phyloP scores from a whole-genome alignment of 176 grass and related monocot genomes.

The Carex cristatella region DNA sequence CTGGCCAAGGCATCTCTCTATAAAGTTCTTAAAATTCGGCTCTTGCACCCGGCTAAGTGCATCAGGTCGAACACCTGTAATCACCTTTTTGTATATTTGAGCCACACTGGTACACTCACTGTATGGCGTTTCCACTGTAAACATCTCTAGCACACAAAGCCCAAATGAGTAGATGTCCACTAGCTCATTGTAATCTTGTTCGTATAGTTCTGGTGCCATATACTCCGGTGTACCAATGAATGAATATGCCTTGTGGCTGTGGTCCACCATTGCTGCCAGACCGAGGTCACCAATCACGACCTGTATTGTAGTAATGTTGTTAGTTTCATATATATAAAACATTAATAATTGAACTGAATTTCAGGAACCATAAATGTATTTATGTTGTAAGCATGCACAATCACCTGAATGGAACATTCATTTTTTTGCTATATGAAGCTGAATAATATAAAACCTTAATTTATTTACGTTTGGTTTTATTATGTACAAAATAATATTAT shows the following conservation, averaged over 20 bases:
- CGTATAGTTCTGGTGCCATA: slow-evolving; percentile 93
- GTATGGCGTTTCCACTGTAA: slow-evolving; percentile 82
- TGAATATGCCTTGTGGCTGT: slow-evolving; percentile 59
- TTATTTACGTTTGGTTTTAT: no score
- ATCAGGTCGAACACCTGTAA: slow-evolving; percentile 35
- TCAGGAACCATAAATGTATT: neutral
- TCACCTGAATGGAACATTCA: neutral
- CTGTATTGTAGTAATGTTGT: slow-evolving; percentile 16
- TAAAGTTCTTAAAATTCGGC: slow-evolving; percentile 55
- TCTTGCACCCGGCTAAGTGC: slow-evolving; percentile 51
- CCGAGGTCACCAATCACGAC: slow-evolving; percentile 85
- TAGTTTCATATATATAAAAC: neutral
- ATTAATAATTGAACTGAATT: neutral
- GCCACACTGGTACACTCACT: slow-evolving; percentile 58
- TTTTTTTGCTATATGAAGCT: no score
- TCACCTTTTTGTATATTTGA: slow-evolving; percentile 63
- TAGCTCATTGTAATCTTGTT: slow-evolving; percentile 76
- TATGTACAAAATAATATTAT: no score
- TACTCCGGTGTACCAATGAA: slow-evolving; percentile 83
- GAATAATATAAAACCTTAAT: no score
- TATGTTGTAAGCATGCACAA: neutral
- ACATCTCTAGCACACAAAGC: slow-evolving; percentile 91
- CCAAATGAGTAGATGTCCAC: slow-evolving; percentile 93
- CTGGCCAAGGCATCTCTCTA: slow-evolving; percentile 66
- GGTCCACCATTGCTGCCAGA: slow-evolving; percentile 68